These are phyloP conservation scores for Trichosporon faecale DNA, from an alignment of 1,284 basidiomycete genomes.

Conservation along the genomic window DNA sequence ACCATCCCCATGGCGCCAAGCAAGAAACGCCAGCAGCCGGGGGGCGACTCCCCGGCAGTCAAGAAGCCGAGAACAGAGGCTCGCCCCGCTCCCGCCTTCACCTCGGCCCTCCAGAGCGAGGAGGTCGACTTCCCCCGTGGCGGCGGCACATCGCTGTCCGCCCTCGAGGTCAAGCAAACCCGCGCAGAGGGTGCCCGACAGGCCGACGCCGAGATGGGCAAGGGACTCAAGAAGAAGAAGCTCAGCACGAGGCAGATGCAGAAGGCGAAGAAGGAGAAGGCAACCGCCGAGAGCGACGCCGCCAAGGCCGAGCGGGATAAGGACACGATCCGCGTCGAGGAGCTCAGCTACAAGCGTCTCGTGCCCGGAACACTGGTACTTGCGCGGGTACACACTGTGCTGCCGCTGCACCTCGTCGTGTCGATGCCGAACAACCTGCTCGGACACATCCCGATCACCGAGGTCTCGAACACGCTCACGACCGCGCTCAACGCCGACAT, in stretches of 20 bases:
- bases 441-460: constrained; percentile 91
- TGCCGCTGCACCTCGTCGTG: constrained; percentile 84
- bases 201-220: constrained; percentile 66
- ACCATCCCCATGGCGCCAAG: constrained; percentile 21
- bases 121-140: constrained; percentile 95
- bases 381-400: constrained; percentile 78
- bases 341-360: constrained; percentile 93
- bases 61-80: constrained; percentile 23
- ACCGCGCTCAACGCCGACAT: constrained; percentile 55
- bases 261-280: constrained; percentile 54
- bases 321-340: constrained; percentile 62
- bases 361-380: constrained; percentile 80
- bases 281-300: constrained; percentile 54
- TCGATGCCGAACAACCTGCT: constrained; percentile 94
- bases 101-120: constrained; percentile 58
- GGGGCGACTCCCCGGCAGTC: constrained; percentile 16
- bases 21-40: constrained; percentile 24
- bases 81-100: constrained; percentile 46
- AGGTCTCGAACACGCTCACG: constrained; percentile 84
- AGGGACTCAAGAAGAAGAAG: constrained; percentile 38
- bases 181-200: constrained; percentile 80
- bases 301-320: constrained; percentile 52
- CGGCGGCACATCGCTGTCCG: constrained; percentile 68
- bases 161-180: constrained; percentile 83
- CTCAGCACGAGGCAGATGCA: constrained; percentile 41